Evolutionary conservation across 192 early-diverging fungal genomes (phyloP), one percentile per base, ranked within the genome.

Genomic region (Coemansia pectinata): DNA sequence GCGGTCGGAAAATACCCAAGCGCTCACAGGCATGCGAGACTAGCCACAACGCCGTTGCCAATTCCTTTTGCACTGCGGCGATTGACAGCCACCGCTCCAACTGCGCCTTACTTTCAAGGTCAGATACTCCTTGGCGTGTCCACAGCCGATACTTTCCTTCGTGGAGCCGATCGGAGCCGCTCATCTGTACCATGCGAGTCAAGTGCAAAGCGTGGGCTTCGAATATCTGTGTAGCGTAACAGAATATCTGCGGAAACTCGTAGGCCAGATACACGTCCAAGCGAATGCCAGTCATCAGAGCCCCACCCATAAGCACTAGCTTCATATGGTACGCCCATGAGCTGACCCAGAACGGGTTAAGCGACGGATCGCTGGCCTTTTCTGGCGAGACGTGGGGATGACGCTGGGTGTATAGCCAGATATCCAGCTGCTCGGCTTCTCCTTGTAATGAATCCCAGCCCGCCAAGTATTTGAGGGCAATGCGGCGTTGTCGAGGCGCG

Each of bases 321-420:
- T 82, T 82, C 66, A 74, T 62, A 45, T 77, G 79, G 72, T 82
- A 82, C 23, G 62, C 69, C 79, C 79, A 82, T 48, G 79, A 82
- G 74, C 79, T 82, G 38, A 77, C 42, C 65, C 64, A 66, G 31
- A 82, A 82, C 39, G 72, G 53, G 52, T 82, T 82, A 53, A 14
- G 29, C 25, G 42, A 33, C 12, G 74, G 71, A 38, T 77, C 75
- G 7, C 21, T 19, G 0, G 73, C 73, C 3, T 29, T 58, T 0
- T 10, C 17, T 12, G 41, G 47, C 7, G 50, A 15, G 19, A 2
- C 34, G 44, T 11, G 14, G 17, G 71, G 71, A 31, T 74, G 61
- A 19, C 36, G 48, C 4, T 47, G 63, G 33, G 41, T 5, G 52
- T 55, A 82, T 5, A 72, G 42, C 44, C 41, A 58, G 12, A 71